Evolutionary conservation across 768 basidiomycete species (phyloP), one percentile per base, ranked within the genome.

Genomic region (Pleurotus citrinopileatus): DNA sequence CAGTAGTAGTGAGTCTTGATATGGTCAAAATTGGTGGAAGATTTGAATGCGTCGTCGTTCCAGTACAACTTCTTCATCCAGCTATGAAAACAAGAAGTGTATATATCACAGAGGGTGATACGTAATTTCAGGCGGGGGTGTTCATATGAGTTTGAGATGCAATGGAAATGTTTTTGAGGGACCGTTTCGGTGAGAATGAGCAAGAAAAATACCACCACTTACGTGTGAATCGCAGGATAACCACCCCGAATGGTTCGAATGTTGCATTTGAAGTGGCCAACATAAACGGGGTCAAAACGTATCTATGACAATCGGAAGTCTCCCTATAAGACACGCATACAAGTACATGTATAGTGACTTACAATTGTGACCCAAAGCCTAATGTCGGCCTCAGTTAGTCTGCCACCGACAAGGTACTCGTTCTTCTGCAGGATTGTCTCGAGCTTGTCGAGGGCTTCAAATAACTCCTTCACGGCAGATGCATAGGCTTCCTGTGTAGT

Each of bases 231-330:
- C 44, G 84, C 79, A 17, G 95, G 94, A 69, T 94, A 98, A 4
- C 89, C 89, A 62, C 84, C 74, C 20, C 95, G 91, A 64, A 97
- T 90, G 38, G 81, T 84, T 26, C 87, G 84, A 59, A 92, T 66
- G 75, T 96, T 94, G 73, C 93, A 95, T 62, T 98, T 98, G 81
- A 98, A 98, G 66, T 94, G 91, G 0, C 87, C 83, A 43, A 88
- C 80, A 69, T 98, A 98, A 13, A 89, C 95, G 1, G 87, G 85
- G 61, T 96, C 94, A 70, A 94, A 95, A 29, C 93, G 91, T 57
- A 92, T 73, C 89, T 91, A 54, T 52, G 2, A 27, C 44, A 10
- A 2, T 37, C 51, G 53, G 27, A 9, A 50, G 9, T 34, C 15
- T 42, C 23, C 36, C 40, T 32, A 42, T 1, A 8, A 10, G 29